Conservation (phyloP, 2,329 filamentous ascomycete species). For the Malbranchea zuffiana region DNA sequence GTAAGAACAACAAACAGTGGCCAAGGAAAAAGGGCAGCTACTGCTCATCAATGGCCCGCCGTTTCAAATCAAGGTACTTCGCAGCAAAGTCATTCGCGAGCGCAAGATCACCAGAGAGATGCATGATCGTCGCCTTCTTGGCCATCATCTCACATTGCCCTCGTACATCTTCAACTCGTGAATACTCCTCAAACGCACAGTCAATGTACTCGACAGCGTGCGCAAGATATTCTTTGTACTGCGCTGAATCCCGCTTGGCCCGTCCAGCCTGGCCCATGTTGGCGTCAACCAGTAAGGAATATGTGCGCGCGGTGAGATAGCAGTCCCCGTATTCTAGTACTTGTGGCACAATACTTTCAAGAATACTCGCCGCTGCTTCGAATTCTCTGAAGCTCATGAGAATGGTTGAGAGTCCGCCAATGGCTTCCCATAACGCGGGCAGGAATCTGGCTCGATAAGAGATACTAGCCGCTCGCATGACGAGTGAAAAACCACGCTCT, state of each 20-base stretch:
- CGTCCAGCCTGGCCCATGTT: conserved; percentile 65
- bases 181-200: conserved; percentile 53
- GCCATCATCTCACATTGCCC: conserved; percentile 68
- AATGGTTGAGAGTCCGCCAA: conserved; percentile 56
- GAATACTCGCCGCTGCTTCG: conserved; percentile 50
- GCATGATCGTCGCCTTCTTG: conserved; percentile 70
- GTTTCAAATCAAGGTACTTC: conserved; percentile 49
- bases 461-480: conserved; percentile 62
- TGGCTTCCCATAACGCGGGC: conserved; percentile 60
- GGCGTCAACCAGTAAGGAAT: conserved; percentile 62
- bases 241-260: conserved; percentile 31
- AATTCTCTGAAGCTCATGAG: conserved; percentile 62
- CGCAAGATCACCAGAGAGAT: conserved; percentile 53
- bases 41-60: conserved; percentile 4
- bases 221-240: conserved; percentile 47
- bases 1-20: too few relatives aligned
- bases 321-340: conserved; percentile 60
- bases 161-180: conserved; percentile 54
- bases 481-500: conserved; percentile 64
- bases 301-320: conserved; percentile 53
- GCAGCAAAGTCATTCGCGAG: conserved; percentile 57
- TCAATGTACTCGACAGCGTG: conserved; percentile 52
- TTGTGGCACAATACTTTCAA: conserved; percentile 62
- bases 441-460: conserved; percentile 60
- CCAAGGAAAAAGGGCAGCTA: background rate